These are phyloP conservation scores for Chamaecrista fasciculata DNA, from an alignment of 306 rosid species.

Conservation along the genomic window DNA sequence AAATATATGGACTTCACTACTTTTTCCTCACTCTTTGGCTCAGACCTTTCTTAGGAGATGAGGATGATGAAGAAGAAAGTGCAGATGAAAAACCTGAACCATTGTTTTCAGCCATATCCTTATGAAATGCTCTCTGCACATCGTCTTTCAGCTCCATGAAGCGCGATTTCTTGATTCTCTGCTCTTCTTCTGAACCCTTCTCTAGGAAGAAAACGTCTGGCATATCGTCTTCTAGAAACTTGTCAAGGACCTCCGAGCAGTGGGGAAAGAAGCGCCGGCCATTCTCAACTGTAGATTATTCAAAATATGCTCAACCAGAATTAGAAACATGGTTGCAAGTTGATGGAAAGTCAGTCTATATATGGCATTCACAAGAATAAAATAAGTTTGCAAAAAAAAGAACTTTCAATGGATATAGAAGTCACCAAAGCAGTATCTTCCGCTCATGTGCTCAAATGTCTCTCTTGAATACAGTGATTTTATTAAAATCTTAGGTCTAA, in stretches of 20 bases:
- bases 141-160: conserved; percentile 90
- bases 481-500: background rate
- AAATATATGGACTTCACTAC: conserved; percentile 26
- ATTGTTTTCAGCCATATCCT: conserved; percentile 67
- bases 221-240: conserved; percentile 67
- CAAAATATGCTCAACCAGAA: conserved; percentile 7
- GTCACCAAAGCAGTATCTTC: background rate
- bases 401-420: background rate
- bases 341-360: too few species aligned
- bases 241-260: conserved; percentile 91
- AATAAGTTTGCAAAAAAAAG: too few species aligned
- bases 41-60: conserved; percentile 42
- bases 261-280: conserved; percentile 88
- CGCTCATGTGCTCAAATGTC: background rate
- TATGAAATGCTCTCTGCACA: conserved; percentile 78
- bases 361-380: too few species aligned
- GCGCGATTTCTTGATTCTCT: conserved; percentile 56
- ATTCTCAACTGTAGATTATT: conserved; percentile 57
- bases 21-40: conserved; percentile 49
- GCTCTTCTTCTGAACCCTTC: conserved; percentile 72
- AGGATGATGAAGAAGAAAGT: conserved; percentile 50
- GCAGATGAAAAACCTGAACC: conserved; percentile 47
- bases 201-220: conserved; percentile 68
- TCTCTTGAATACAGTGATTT: background rate
- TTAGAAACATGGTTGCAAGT: too few species aligned